Evolutionary conservation across 208 protist genomes (phyloP).

Genomic region (Balamuthia mandrillaris): DNA sequence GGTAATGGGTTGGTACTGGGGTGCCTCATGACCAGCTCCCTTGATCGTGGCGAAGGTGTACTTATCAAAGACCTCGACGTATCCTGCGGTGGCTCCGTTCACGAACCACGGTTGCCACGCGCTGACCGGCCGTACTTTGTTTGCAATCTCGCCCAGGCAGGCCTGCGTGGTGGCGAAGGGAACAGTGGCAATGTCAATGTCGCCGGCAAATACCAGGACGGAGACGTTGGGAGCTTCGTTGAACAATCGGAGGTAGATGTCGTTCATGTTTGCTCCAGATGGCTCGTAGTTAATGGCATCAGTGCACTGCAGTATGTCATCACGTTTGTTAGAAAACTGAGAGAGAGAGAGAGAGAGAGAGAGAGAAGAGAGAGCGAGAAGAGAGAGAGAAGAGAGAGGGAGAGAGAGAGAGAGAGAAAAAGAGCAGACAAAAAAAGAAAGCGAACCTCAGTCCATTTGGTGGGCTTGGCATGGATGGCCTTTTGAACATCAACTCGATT

Average conservation of each 20-base stretch:
- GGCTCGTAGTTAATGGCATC: too few species aligned
- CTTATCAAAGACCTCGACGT: conserved; percentile 3
- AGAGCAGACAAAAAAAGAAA: not conserved
- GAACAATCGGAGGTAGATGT: too few species aligned
- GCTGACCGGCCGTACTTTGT: not conserved
- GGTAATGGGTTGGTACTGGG: not conserved
- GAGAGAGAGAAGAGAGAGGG: not conserved
- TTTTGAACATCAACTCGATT: conserved; percentile 55
- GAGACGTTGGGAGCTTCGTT: too few species aligned
- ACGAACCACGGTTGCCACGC: too few species aligned
- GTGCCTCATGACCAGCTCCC: conserved; percentile 33
- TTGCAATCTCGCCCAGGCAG: conserved; percentile 11
- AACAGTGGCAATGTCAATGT: conserved; percentile 27
- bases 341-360: not conserved
- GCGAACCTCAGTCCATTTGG: not conserved
- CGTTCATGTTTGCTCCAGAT: too few species aligned
- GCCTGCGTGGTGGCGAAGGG: conserved; percentile 22
- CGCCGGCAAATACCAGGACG: too few species aligned
- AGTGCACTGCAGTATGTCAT: too few species aligned
- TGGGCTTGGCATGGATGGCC: conserved; percentile 61
- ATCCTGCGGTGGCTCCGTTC: not conserved
- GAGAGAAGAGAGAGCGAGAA: not conserved
- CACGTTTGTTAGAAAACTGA: too few species aligned
- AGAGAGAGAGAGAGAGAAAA: not conserved
- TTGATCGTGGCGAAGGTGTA: conserved; percentile 30